Evolutionary conservation across 495 filamentous ascomycete species (phyloP), one percentile per base, ranked within the genome.

Genomic region (Penicillium cinerascens): DNA sequence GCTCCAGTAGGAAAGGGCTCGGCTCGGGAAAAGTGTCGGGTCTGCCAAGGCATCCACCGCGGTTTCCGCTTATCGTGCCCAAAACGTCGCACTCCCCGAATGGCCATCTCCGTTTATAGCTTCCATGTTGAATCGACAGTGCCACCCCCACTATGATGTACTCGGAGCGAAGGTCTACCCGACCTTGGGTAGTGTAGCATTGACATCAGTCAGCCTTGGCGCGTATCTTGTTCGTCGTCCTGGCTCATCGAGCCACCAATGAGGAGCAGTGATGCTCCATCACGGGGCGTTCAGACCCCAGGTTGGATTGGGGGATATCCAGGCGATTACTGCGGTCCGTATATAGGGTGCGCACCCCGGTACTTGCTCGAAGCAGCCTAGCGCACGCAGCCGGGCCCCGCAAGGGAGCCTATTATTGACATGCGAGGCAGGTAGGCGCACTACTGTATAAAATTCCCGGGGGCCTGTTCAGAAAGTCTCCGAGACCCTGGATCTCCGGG

Each of bases 91-190:
- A n/a, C n/a, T 13, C 9, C 29, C 29, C 29, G 3, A 13, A 33
- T 40, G n/a, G 23, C 22, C 18, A 39, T 44, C 20, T 44, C 42
- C 33, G 23, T 17, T 10, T 25, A 22, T 27, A 51, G 8, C 29
- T 23, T 18, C 17, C 41, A 42, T 13, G 26, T 50, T 50, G 36
- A 42, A 53, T 47, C 41, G 41, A 43, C 35, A 41, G 36, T 21
- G 42, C 47, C 47, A 49, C 44, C 58, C 54, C 58, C 54, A 51
- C 58, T 45, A 47, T 43, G 41, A 49, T 55, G 44, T 49, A 44
- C 42, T 17, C 36, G 44, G 26, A 22, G 27, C 44, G 4, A 4
- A 15, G 9, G 13, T 16, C 21, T 33, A 29, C 26, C 10, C 29
- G 29, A 10, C 13, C 29, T 10, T 33, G 29, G 29, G 29, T 33